Evolutionary conservation across 2,329 filamentous ascomycete species (phyloP), one percentile per base, ranked within the genome.

Genomic region (Phaeosphaeriaceae sp.): DNA sequence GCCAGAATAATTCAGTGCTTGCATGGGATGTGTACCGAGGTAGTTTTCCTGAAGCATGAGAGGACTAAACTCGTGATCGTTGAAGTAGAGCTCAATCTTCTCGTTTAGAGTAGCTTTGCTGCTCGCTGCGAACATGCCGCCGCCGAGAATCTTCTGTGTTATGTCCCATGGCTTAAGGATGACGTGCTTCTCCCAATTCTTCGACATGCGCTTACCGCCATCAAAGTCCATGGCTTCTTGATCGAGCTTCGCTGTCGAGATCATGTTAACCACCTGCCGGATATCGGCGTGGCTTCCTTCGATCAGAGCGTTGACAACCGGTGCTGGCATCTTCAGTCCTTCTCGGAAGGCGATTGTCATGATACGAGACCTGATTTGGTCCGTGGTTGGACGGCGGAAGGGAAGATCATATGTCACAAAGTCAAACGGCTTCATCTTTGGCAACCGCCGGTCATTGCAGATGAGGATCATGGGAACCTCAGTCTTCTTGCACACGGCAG

Each of bases 31-130:
- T 1, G 92, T 93, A 62, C 88, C 90, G 13, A 99, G 84, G 69
- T 99, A 99, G 74, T 99, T 99, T 77, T 99, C 96, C 76, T 99
- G 95, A 48, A 99, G 88, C 95, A 99, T 98, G 53, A 99, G 83
- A 72, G 89, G 95, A 71, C 93, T 97, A 80, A 98, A 96, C 70
- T 99, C 95, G 73, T 99, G 95, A 70, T 99, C 95, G 76, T 99
- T 98, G 83, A 99, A 99, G 78, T 99, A 99, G 1, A 99, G 87
- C 79, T 99, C 94, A 62, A 96, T 95, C 83, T 99, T 99, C 77
- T 99, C 94, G 74, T 98, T 98, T 36, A 99, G 82, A 0, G 92
- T 96, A 2, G 91, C 83, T 66, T 92, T 96, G 79, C 92, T 96
- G 50, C 89, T 88, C 4, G 89, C 85, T 22, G 91, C 85, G 78